Conservation (phyloP, 202 grass and related monocot species). For the Carex arenaria region DNA sequence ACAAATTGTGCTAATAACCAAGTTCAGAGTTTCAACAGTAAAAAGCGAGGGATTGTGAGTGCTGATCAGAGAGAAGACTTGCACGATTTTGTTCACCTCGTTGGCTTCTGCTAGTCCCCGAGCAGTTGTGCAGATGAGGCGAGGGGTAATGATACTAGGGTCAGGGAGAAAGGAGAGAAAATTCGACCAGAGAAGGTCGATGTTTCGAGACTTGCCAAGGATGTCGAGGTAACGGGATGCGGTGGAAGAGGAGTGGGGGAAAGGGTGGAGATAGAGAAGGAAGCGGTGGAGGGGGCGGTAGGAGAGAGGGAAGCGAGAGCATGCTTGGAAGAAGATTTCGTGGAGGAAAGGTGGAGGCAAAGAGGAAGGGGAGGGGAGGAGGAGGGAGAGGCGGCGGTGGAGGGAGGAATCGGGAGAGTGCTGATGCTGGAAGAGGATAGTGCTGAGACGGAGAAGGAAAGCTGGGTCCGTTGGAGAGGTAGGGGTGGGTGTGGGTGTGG, state of each 20-base stretch:
- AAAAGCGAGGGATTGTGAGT: slow-evolving; percentile 5
- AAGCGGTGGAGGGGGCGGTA: slow-evolving; percentile 61
- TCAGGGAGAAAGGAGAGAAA: slow-evolving; percentile 29
- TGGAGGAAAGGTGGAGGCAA: slow-evolving; percentile 52
- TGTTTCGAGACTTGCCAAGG: slow-evolving; percentile 50
- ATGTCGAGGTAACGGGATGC: slow-evolving; percentile 55
- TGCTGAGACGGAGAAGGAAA: slow-evolving; percentile 62
- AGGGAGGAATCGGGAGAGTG: slow-evolving; percentile 41
- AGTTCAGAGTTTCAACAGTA: slow-evolving; percentile 13
- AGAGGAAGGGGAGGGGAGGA: slow-evolving; percentile 33
- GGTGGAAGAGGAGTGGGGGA: slow-evolving; percentile 54
- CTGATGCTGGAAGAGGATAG: slow-evolving; percentile 77
- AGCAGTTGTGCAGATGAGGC: slow-evolving; percentile 34
- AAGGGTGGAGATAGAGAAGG: slow-evolving; percentile 48
- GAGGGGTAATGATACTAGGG: slow-evolving; percentile 25
- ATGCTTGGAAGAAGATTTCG: slow-evolving; percentile 50
- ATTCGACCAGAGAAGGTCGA: slow-evolving; percentile 53
- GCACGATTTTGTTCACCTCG: slow-evolving; percentile 58
- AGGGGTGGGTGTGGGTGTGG: neutral
- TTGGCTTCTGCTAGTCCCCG: slow-evolving; percentile 37
- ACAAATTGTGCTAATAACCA: slow-evolving; percentile 26
- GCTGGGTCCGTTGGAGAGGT: slow-evolving; percentile 27
- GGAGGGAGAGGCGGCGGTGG: slow-evolving; percentile 36
- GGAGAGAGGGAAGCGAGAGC: slow-evolving; percentile 60
- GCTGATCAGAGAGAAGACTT: slow-evolving; percentile 48